Evolutionary conservation across 305 asterid genomes (phyloP).

Genomic region (Caryopteris hybrid): DNA sequence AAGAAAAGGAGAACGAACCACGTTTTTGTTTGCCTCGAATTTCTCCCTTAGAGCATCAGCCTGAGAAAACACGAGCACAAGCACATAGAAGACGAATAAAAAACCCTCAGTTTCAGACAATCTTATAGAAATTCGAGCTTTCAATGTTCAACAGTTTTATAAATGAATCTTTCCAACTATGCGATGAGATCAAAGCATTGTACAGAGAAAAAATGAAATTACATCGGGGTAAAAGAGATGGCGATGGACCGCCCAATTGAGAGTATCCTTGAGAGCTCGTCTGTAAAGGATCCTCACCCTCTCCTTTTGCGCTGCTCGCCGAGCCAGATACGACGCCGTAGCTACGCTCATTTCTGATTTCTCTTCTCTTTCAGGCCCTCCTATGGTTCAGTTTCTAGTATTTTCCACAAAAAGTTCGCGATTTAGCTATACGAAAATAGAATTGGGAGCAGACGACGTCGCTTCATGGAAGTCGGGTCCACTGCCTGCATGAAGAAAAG

Average conservation of each 20-base stretch:
- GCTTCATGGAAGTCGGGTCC: neutral
- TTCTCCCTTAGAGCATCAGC: constrained; percentile 76
- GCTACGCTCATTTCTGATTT: constrained; percentile 49
- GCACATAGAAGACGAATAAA: neutral
- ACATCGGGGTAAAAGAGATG: constrained; percentile 52
- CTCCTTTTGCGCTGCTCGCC: constrained; percentile 96
- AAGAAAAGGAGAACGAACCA: constrained; percentile 37
- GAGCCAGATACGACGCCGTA: constrained; percentile 69
- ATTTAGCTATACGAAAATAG: neutral
- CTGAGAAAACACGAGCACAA: constrained; percentile 35
- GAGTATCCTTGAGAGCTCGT: constrained; percentile 89
- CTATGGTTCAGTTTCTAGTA: neutral
- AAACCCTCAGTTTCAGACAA: neutral
- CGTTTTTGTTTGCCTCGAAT: constrained; percentile 63
- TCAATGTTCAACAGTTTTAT: neutral
- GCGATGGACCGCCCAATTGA: constrained; percentile 48
- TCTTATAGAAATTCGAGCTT: neutral
- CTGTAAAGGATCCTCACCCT: constrained; percentile 90
- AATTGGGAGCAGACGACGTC: neutral
- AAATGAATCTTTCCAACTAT: constrained; percentile 16
- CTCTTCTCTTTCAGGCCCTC: neutral
- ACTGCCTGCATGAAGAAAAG: neutral
- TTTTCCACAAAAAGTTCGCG: neutral
- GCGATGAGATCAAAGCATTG: constrained; percentile 24
- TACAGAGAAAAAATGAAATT: neutral